A percentile compares a stretch with the other conserved stretches of the same genome.
Conservation (phyloP, 192 early-diverging fungal genomes). For the Linnemannia exigua region DNA sequence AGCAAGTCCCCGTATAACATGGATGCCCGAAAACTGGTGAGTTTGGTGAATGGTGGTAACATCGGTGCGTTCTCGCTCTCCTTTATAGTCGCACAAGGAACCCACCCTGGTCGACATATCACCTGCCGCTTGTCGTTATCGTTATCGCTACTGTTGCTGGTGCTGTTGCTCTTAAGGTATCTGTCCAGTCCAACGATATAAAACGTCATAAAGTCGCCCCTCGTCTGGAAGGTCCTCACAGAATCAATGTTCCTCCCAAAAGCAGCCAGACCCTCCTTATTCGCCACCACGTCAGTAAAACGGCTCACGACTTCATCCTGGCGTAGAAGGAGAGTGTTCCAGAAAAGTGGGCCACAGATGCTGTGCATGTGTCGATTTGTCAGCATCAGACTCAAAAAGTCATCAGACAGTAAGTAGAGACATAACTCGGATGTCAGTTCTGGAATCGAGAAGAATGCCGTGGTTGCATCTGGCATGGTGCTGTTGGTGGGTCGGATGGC, state of each 20-base stretch:
- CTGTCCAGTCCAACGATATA: background rate
- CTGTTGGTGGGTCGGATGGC: background rate
- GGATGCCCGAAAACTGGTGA: background rate
- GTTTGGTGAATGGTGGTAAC: background rate
- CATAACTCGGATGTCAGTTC: background rate
- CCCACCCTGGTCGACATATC: background rate
- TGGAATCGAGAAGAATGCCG: background rate
- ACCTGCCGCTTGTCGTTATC: no score
- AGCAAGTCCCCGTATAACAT: background rate
- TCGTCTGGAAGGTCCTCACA: background rate
- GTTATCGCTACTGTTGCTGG: background rate
- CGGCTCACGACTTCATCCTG: background rate
- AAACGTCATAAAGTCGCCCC: background rate
- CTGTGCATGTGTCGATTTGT: background rate
- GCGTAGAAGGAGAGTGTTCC: background rate
- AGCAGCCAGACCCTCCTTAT: background rate
- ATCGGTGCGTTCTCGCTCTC: background rate
- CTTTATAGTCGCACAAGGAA: background rate
- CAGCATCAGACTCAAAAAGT: background rate
- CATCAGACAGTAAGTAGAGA: background rate
- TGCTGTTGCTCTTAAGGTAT: background rate
- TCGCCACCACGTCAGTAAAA: background rate
- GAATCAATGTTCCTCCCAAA: background rate
- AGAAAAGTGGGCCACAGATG: background rate
- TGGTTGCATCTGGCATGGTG: background rate